Evolutionary conservation across 306 rosid genomes (phyloP), one percentile per base, ranked within the genome.

Genomic region (Coriaria nepalensis): DNA sequence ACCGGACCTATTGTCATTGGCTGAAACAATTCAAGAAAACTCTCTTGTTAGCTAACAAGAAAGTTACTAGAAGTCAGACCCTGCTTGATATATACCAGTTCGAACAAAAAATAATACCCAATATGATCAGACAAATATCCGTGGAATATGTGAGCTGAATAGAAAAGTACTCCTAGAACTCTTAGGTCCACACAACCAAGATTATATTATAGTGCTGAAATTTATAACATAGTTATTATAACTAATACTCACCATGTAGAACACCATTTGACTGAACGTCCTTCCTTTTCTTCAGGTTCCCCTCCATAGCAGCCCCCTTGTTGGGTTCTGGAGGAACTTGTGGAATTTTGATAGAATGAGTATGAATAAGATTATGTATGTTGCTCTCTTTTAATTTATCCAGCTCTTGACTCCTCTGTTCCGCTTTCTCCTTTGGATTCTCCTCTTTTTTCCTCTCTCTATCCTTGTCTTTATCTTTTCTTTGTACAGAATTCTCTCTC

Each of bases 261-360:
- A 79, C 68, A 68, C 98, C 96, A 71, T 85, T 92, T 33, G 80
- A 53, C 71, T 77, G 86, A 8, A 69, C 13, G 59, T 79, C 78
- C 78, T 77, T 90, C 64, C 98, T 71, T 70, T 92, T 92, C 79
- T 73, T 92, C 63, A 46, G 52, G 65, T 69, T 82, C 65, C 66
- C 77, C 43, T 64, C 79, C 34, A 52, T 37, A 55, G 62, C 59
- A 72, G 78, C 61, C 51, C 33, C 62, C 37, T 53, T 72, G 46
- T 68, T 57, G 73, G 50, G 44, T 65, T 68, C 86, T 61, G 45
- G 62, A 50, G 60, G 62, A 66, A 61, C 53, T 59, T 58, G 78
- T 68, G 81, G 4, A 39, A 47, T 43, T 56, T 57, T 33, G 57
- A 55, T 50, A 63, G 73, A 62, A 60, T 58, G 70, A 62, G 45